phyloP scores from a whole-genome alignment of 2,329 filamentous ascomycete species.

The Microsporum canis region DNA sequence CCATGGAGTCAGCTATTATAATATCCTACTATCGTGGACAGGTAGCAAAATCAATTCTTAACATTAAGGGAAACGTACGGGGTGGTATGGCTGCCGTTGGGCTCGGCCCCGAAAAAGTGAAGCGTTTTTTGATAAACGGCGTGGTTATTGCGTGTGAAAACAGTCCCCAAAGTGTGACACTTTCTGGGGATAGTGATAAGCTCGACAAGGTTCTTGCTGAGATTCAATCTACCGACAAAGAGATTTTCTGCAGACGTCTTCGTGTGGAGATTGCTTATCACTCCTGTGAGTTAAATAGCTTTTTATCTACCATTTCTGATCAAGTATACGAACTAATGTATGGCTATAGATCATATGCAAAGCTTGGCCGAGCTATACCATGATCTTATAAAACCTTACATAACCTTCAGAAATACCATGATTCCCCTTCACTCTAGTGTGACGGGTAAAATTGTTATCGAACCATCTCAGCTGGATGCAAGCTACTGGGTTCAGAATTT shows the following conservation, averaged over 20 bases:
- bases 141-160: conserved; percentile 29
- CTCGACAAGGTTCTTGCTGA: conserved; percentile 6
- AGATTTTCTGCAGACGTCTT: conserved; percentile 8
- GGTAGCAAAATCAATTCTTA: not conserved
- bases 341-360: conserved; percentile 15
- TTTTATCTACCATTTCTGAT: not conserved
- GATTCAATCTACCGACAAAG: conserved; percentile 2
- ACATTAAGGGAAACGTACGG: not conserved
- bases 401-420: not conserved
- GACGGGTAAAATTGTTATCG: not conserved
- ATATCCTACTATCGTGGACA: conserved; percentile 17
- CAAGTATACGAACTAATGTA: not conserved
- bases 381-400: conserved; percentile 2
- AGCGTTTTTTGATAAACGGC: conserved; percentile 8
- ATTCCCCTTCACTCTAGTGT: not conserved
- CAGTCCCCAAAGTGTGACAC: conserved; percentile 26
- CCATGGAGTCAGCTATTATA: conserved; percentile 14
- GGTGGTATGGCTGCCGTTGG: conserved; percentile 16
- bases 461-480: not conserved
- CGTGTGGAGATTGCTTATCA: conserved; percentile 26
- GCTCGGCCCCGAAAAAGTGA: not conserved
- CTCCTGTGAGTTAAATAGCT: conserved; percentile 7
- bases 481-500: conserved; percentile 5
- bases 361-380: conserved; percentile 14
- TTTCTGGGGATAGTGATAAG: conserved; percentile 28